Base-by-base conservation (phyloP, 805 yeast species). In the Kuraishia hungarica region DNA sequence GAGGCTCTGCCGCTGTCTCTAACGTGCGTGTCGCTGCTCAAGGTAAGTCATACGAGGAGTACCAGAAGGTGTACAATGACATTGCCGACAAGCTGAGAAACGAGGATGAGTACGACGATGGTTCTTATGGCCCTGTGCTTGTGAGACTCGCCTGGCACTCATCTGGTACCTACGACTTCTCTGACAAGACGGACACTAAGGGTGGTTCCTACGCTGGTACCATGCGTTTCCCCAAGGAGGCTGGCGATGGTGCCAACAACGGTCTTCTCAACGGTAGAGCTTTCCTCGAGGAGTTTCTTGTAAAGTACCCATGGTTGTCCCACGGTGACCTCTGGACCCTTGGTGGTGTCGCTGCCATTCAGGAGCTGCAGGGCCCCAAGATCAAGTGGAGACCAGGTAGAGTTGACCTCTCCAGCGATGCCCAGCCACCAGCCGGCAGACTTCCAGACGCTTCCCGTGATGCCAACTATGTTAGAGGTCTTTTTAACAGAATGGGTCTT, bases 311-410 rank as follows among this genome's bases (percentile, higher is more conserved):
- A 11, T 79, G 81, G 72, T 71, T 85, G 55, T 74, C 84, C 15
- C 77, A 82, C 64, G 85, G 87, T 47, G 91, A 85, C 66, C 75
- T 86, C 61, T 84, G 87, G 84, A 85, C 90, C 10, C 69, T 85
- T 39, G 87, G 82, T n/a, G 90, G 89, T 39, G 86, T 79, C 51
- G 77, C 72, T 28, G 86, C 85, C 20, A 68, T 85, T 53, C 87
- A 84, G 69, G 83, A 76, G 57, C 68, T 82, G 74, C 82, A 78
- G 48, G 90, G 90, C 15, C 90, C 90, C 51, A 70, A 70, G 68
- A 81, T 72, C 67, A 74, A 62, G 62, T 82, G 78, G 90, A 80
- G 76, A 68, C 70, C 79, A 20, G 84, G 84, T 47, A 67, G 84
- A 56, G 60, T 61, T 48, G 80, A 79, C 59, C 61, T 66, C 52